Evolutionary conservation across 2,329 filamentous ascomycete genomes (phyloP), one percentile per base, ranked within the genome.

Genomic region (Verticillium zaregamsianum): DNA sequence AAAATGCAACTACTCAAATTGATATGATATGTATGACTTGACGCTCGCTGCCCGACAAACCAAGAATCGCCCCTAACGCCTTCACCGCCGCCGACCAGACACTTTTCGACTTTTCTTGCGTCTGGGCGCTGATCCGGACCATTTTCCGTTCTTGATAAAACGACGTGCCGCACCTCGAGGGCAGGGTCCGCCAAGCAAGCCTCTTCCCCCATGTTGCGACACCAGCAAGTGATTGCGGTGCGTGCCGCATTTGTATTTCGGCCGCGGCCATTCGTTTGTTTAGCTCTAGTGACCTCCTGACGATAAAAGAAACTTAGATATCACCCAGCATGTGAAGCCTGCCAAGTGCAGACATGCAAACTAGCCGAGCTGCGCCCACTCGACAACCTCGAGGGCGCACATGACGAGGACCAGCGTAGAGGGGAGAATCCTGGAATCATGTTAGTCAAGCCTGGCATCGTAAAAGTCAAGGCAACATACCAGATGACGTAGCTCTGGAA

Each of bases 401-500:
- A 98, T 90, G 60, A 99, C 95, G 54, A 98, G 84, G 39, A 96
- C 72, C 52, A 99, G 84, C 1, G 95, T 99, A 45, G 92, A 97
- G 2, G 95, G 95, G 58, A 99, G 83, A 68, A 99, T 98, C 89
- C 90, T 92, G 65, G 0, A 66, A 60, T 37, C 57, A 17, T 58
- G 66, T 76, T 72, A 77, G 72, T 63, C 59, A 33, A 8, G 28
- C 12, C 8, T n/a, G 12, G 28, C 23, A 35, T 20, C 58, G 25
- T 55, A 33, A 8, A 39, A 31, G 2, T 61, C 58, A 58, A 52
- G 39, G n/a, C 62, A 59, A 81, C 88, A 77, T 80, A 92, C 92
- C 93, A 97, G 66, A 97, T 89, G 63, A 99, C 92, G 72, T 96
- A 96, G 78, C 94, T 97, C 80, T 97, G 94, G 80, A 98, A 97